These are phyloP conservation scores for Andrographis paniculata DNA, from an alignment of 305 asterid genomes.

Conservation along the genomic window DNA sequence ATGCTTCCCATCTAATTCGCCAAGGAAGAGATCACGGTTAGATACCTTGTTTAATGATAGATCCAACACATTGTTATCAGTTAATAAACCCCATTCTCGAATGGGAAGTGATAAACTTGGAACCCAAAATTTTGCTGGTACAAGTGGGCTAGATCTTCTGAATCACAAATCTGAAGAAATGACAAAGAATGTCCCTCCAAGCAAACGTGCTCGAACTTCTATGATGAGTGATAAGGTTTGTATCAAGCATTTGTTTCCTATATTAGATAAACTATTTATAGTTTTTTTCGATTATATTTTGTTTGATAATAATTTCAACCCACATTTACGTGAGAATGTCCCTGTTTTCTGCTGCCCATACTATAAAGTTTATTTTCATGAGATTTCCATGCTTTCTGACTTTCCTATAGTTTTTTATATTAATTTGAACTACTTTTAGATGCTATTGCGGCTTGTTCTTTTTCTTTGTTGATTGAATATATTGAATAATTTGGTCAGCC, in stretches of 20 bases:
- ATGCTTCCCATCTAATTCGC: slow-evolving; percentile 73
- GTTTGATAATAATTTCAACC: background rate
- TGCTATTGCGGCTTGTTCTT: no score
- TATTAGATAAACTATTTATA: background rate
- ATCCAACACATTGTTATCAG: slow-evolving; percentile 40
- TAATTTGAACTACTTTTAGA: no score
- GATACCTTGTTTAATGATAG: slow-evolving; percentile 70
- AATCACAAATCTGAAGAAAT: slow-evolving; percentile 66
- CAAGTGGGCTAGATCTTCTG: slow-evolving; percentile 62
- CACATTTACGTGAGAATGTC: no score
- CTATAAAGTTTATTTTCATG: no score
- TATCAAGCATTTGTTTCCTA: background rate
- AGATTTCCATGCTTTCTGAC: no score
- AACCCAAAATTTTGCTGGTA: slow-evolving; percentile 47
- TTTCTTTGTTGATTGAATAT: no score
- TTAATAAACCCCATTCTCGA: slow-evolving; percentile 59
- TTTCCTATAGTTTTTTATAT: no score
- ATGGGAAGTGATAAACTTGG: slow-evolving; percentile 48
- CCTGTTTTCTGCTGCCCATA: no score
- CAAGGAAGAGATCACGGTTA: slow-evolving; percentile 81
- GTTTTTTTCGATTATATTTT: slow-evolving; percentile 11
- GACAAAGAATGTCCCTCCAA: slow-evolving; percentile 54
- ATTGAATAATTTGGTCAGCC: background rate
- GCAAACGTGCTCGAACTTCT: slow-evolving; percentile 92
- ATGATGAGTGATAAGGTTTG: slow-evolving; percentile 66